Base-by-base conservation (phyloP, 495 filamentous ascomycete species). In the Aspergillus haitiensis region DNA sequence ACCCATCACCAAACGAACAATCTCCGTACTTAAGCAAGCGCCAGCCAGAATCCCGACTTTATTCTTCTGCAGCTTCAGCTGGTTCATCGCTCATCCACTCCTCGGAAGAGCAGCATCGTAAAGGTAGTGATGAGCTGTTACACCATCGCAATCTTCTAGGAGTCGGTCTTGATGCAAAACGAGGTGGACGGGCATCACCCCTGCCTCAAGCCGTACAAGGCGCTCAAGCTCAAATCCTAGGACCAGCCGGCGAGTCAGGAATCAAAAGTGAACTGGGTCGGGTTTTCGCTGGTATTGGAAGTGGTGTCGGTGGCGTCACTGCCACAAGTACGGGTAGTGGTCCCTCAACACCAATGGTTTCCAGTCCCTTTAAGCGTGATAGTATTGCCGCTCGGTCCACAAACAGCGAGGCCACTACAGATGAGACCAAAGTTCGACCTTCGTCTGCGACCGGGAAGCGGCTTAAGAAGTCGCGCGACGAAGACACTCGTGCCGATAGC, bases 161-260 rank as follows among this genome's bases (percentile, higher is more conserved):
- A 1, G 66, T 81, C 11, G 69, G 74, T 31, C 60, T 72, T n/a
- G 76, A 81, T 51, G 72, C 69, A 31, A 80, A 79, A 59, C 72
- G 77, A 21, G 67, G 72, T n/a, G 78, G 81, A 0, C 80, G 79
- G 32, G 73, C 77, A n/a, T 96, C 92, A 21, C 92, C 92, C 0
- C 76, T 96, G 13, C 92, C 92, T 6, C 92, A 97, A 73, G 92
- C 92, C 9, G 92, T 97, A 3, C 92, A 97, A 67, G 92, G 92
- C 15, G 92, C 91, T 6, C 91, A 95, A 74, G 88, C 86, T 34
- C 88, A 90, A 62, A 81, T 85, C 36, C 79, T 86, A 36, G 88
- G 88, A 12, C 88, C 90, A 2, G 84, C 84, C 21, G 88, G 86
- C 6, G 91, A 95, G 64, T 86, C 92, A 0, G 85, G 85, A 9